Conservation (phyloP, 768 basidiomycete genomes). For the Paxillus ammoniavirescens region DNA sequence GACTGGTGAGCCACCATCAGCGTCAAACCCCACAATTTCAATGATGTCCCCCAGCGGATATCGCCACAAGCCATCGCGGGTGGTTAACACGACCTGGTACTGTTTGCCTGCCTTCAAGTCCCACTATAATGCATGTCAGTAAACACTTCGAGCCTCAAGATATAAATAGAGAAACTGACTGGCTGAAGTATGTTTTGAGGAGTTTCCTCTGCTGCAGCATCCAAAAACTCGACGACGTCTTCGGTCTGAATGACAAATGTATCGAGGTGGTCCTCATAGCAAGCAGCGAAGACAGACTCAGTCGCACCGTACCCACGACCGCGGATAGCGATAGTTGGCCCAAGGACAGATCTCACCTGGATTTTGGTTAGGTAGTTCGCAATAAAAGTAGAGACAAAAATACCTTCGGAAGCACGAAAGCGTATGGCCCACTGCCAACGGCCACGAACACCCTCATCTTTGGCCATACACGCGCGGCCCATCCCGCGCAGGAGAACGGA, state of each 20-base stretch:
- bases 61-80: conserved; percentile 6
- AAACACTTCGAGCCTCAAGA: background rate
- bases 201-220: conserved; percentile 6
- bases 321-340: background rate
- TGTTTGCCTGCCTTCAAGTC: background rate
- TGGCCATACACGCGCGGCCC: conserved; percentile 16
- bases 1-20: conserved; percentile 1
- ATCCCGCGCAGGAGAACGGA: conserved; percentile 11
- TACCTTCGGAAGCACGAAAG: conserved; percentile 13
- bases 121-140: conserved; percentile 6
- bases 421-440: conserved; percentile 14
- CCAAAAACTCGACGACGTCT: conserved; percentile 19
- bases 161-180: conserved; percentile 4
- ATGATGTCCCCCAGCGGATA: conserved; percentile 6
- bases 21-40: conserved; percentile 6
- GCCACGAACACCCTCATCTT: conserved; percentile 2
- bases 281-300: background rate
- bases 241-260: background rate
- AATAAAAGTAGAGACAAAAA: background rate
- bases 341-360: conserved; percentile 12
- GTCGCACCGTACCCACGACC: conserved; percentile 1
- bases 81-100: conserved; percentile 8
- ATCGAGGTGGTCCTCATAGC: background rate
- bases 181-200: conserved; percentile 13
- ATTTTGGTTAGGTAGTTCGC: background rate